A percentile compares a stretch with the other conserved stretches of the same genome.
Evolutionary conservation across 1,139 yeast genomes (phyloP).

Genomic region (Trichomonascaceae sp.): DNA sequence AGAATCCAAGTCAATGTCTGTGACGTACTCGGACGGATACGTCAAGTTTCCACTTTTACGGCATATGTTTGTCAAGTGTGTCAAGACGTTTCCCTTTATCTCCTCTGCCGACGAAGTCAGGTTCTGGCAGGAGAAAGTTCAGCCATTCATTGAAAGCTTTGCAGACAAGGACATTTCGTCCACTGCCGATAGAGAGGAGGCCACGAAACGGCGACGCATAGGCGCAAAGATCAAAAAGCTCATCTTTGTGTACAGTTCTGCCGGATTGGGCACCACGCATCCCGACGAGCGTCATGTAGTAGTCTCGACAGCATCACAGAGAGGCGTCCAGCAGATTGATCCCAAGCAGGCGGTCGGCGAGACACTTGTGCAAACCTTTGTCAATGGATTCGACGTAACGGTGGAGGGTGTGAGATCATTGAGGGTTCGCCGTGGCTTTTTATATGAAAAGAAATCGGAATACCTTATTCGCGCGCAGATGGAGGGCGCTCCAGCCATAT

Average conservation of each 20-base stretch:
- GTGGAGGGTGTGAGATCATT: constrained; percentile 45
- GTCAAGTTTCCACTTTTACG: constrained; percentile 50
- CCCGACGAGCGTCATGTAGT: constrained; percentile 39
- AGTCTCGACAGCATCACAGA: constrained; percentile 37
- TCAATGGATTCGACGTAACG: constrained; percentile 49
- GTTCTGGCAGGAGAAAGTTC: constrained; percentile 73
- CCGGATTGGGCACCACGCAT: constrained; percentile 53
- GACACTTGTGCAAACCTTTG: constrained; percentile 32
- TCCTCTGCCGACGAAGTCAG: constrained; percentile 36
- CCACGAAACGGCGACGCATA: constrained; percentile 58
- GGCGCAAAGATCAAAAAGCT: constrained; percentile 48
- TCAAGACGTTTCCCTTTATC: constrained; percentile 65
- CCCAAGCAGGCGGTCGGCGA: constrained; percentile 20
- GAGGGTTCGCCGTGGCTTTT: constrained; percentile 20
- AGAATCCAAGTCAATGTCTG: background rate
- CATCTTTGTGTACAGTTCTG: constrained; percentile 54
- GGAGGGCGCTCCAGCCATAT: constrained; percentile 29
- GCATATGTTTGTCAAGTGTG: constrained; percentile 48
- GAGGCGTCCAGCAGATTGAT: constrained; percentile 40
- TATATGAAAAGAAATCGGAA: constrained; percentile 20
- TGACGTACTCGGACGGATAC: background rate
- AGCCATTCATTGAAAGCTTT: constrained; percentile 66
- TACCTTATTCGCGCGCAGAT: constrained; percentile 22
- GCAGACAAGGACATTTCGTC: constrained; percentile 56
- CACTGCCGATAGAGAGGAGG: constrained; percentile 56